Percentiles rank a stretch among this genome's conserved stretches.
Evolutionary conservation across 352 stramenopile species (phyloP).

Genomic region (Globisporangium cystogenes): DNA sequence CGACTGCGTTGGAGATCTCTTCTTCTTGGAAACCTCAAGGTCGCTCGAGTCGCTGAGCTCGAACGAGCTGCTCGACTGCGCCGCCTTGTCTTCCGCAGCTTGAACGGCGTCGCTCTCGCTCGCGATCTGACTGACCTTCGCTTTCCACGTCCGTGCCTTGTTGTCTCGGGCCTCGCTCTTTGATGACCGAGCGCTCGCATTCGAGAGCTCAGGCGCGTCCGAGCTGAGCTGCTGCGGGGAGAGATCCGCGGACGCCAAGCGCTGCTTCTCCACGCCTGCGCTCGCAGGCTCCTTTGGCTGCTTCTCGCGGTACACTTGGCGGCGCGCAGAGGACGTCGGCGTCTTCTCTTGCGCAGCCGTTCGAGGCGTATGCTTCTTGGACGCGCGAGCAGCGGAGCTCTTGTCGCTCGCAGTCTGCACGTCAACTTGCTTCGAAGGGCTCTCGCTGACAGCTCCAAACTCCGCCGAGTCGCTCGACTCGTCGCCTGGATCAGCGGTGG

Average conservation of each 20-base stretch:
- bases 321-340: slow-evolving; percentile 14
- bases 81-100: neutral
- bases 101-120: neutral
- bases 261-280: slow-evolving; percentile 1
- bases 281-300: slow-evolving; percentile 14
- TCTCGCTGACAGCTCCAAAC: slow-evolving; percentile 7
- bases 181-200: no score
- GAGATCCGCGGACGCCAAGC: neutral
- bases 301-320: slow-evolving; percentile 67
- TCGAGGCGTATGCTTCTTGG: slow-evolving; percentile 16
- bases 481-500: slow-evolving; percentile 6
- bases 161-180: neutral
- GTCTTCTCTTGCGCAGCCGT: slow-evolving; percentile 9
- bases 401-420: slow-evolving; percentile 13
- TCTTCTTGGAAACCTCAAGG: slow-evolving; percentile 9
- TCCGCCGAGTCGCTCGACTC: slow-evolving; percentile 16
- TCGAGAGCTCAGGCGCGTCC: neutral
- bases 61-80: neutral
- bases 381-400: slow-evolving; percentile 14
- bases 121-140: slow-evolving; percentile 1
- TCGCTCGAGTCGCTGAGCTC: slow-evolving; percentile 12
- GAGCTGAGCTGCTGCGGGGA: neutral
- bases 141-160: slow-evolving; percentile 4
- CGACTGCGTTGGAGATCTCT: slow-evolving; percentile 11
- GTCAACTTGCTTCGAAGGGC: slow-evolving; percentile 10